phyloP scores from a whole-genome alignment of 768 basidiomycete species.

The Suillus placidus region DNA sequence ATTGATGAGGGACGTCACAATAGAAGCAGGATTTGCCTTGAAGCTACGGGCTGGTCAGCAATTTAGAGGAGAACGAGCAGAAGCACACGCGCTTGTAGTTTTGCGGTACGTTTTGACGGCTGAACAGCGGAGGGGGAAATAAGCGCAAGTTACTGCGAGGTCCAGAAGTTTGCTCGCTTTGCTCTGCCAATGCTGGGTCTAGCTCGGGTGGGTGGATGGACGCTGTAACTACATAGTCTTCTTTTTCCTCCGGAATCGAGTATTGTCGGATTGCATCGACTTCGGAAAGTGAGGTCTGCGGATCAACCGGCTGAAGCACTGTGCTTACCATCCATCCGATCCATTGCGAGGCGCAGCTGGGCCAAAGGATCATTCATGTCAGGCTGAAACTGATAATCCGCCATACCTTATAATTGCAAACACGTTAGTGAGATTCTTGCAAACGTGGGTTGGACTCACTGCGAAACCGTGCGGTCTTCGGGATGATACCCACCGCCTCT shows the following conservation, averaged over 20 bases:
- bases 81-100: constrained; percentile 67
- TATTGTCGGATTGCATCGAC: constrained; percentile 78
- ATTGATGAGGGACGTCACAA: constrained; percentile 64
- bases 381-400: constrained; percentile 89
- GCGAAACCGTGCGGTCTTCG: constrained; percentile 87
- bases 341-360: constrained; percentile 72
- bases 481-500: constrained; percentile 71
- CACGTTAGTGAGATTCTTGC: not conserved
- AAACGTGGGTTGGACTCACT: constrained; percentile 51
- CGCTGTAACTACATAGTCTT: constrained; percentile 54
- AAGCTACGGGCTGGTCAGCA: constrained; percentile 48
- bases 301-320: not conserved
- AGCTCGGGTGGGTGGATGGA: constrained; percentile 44
- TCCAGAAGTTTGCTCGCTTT: constrained; percentile 17
- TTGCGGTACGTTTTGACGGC: constrained; percentile 76
- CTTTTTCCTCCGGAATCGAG: constrained; percentile 64
- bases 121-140: constrained; percentile 90
- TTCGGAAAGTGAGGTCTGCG: constrained; percentile 32
- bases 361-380: constrained; percentile 69
- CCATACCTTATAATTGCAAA: constrained; percentile 66
- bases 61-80: not conserved
- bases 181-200: constrained; percentile 47
- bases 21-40: constrained; percentile 76
- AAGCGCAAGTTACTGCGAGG: constrained; percentile 66
- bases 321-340: constrained; percentile 77